Base-by-base conservation (phyloP, 345 rosid species). In the Bretschneidera sinensis region DNA sequence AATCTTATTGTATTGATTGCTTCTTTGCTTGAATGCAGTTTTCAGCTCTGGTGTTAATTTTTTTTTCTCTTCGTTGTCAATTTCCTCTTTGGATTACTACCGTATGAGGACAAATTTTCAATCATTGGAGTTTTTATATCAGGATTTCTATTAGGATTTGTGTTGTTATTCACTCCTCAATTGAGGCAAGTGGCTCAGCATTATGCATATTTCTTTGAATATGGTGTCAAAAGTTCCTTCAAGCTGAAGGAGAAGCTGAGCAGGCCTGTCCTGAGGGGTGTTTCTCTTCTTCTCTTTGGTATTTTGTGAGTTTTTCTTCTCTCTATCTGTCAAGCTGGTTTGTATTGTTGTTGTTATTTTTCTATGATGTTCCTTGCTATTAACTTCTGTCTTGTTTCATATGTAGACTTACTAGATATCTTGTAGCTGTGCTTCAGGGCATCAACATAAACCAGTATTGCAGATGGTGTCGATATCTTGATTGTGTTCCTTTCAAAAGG, bases 71-170 rank as follows among this genome's bases (percentile, higher is more conserved):
- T 72, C 65, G 21, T 56, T 6, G 68, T 79, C 70, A 87, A 92
- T 69, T 74, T 85, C 58, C 68, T 73, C 61, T 65, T 87, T 51
- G 91, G 98, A 20, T 78, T 92, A 76, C 85, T 92, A 25, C 97
- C 96, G 33, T 81, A 71, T 55, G 54, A 79, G 24, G 85, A 75
- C 79, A 92, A 85, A 59, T 89, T 85, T 57, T 77, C 95, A 17
- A 87, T 73, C 72, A 77, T 84, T 51, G 98, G 92, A 20, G 96
- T 92, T 47, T 74, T 92, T 66, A 43, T 85, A 47, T 81, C 96
- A 17, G 97, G 97, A 57, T 48, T 79, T 43, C 83, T 89, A 43
- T 88, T 92, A 43, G 98, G 98, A 31, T 70, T 89, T 52, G 82
- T 69, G 49, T 74, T 89, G 64, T 28, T 89, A 43, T 81, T 76